These are phyloP conservation scores for Aulographum hederae DNA, from an alignment of 2,329 filamentous ascomycete species.

Conservation along the genomic window DNA sequence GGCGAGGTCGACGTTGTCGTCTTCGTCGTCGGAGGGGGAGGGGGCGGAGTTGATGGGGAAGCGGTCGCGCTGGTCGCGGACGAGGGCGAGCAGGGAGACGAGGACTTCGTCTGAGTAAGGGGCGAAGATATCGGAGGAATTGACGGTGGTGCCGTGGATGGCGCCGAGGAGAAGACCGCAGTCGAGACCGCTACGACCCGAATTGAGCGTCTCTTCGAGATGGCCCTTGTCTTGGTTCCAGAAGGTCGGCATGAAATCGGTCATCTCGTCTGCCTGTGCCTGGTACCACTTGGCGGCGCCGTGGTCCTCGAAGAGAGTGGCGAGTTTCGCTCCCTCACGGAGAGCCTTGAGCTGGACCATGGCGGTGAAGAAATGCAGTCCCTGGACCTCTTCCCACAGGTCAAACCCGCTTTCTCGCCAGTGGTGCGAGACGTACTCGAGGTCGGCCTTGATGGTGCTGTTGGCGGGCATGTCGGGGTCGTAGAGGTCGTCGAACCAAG, in stretches of 20 bases:
- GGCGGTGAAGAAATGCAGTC: constrained; percentile 22
- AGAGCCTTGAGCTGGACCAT: constrained; percentile 19
- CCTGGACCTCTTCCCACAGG: constrained; percentile 27
- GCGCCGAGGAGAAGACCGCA: constrained; percentile 20
- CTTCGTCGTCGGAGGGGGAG: constrained; percentile 3
- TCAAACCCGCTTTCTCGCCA: constrained; percentile 25
- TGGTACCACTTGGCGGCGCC: constrained; percentile 21
- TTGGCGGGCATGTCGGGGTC: constrained; percentile 15
- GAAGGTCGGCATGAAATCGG: constrained; percentile 14
- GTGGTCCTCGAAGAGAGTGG: constrained; percentile 14
- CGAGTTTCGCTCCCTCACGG: constrained; percentile 16
- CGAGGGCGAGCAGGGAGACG: constrained; percentile 15
- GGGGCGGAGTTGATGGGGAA: constrained; percentile 20
- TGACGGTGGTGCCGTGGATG: constrained; percentile 12
- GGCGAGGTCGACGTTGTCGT: constrained; percentile 6
- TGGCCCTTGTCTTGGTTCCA: constrained; percentile 19
- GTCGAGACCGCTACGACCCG: constrained; percentile 17
- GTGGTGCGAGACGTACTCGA: constrained; percentile 23
- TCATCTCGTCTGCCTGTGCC: constrained; percentile 16
- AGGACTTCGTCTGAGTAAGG: constrained; percentile 20
- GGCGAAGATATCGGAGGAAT: constrained; percentile 10
- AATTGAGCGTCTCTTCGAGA: constrained; percentile 17
- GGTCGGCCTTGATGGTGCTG: constrained; percentile 24
- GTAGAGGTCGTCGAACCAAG: constrained; percentile 20
- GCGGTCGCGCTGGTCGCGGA: constrained; percentile 15